Conservation (phyloP, 2,329 filamentous ascomycete genomes). For the Penicillium sp. region DNA sequence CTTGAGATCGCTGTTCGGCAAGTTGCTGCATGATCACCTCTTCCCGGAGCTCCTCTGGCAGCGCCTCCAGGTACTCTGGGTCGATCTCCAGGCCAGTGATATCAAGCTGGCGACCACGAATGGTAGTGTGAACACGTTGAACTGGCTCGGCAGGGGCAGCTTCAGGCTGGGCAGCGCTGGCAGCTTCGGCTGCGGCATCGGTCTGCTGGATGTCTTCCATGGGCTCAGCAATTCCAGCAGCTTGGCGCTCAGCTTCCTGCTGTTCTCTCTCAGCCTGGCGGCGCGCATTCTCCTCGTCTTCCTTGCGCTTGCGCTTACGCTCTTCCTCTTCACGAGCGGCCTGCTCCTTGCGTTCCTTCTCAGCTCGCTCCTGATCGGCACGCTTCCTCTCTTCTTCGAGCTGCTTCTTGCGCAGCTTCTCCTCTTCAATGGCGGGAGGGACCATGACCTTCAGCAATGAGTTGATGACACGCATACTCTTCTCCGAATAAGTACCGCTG, state of each 20-base stretch:
- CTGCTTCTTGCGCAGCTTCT: slow-evolving; percentile 71
- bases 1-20: slow-evolving; percentile 79
- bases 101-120: slow-evolving; percentile 85
- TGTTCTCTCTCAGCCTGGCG: slow-evolving; percentile 67
- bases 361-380: slow-evolving; percentile 65
- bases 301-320: slow-evolving; percentile 70
- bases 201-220: slow-evolving; percentile 80
- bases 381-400: slow-evolving; percentile 62
- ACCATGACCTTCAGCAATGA: slow-evolving; percentile 75
- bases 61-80: slow-evolving; percentile 88
- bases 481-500: slow-evolving; percentile 70
- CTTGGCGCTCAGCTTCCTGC: slow-evolving; percentile 62
- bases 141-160: slow-evolving; percentile 57
- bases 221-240: slow-evolving; percentile 55
- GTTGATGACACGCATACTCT: slow-evolving; percentile 70
- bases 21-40: slow-evolving; percentile 94
- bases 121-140: slow-evolving; percentile 76
- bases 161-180: slow-evolving; percentile 47
- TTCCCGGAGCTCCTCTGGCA: slow-evolving; percentile 95
- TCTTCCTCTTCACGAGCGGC: slow-evolving; percentile 73
- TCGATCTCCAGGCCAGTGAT: slow-evolving; percentile 96
- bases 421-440: slow-evolving; percentile 81
- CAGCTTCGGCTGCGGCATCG: slow-evolving; percentile 44
- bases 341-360: slow-evolving; percentile 68
- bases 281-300: slow-evolving; percentile 71